These are phyloP conservation scores for Acacia crassicarpa DNA, from an alignment of 306 rosid species.

Conservation along the genomic window DNA sequence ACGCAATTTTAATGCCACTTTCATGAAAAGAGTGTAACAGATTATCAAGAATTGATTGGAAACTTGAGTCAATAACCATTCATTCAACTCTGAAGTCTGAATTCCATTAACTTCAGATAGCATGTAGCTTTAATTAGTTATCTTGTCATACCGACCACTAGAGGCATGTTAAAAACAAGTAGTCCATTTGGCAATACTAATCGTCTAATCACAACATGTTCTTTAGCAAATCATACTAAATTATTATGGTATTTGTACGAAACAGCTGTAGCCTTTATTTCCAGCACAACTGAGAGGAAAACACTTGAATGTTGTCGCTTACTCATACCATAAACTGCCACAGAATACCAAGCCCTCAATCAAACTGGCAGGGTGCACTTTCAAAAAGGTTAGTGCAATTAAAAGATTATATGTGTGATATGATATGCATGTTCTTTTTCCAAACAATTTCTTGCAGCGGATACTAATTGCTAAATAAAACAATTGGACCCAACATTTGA, in stretches of 20 bases:
- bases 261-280: constrained; percentile 6
- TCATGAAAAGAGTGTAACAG: neutral
- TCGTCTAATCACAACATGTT: constrained; percentile 9
- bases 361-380: constrained; percentile 16
- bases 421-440: neutral
- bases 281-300: constrained; percentile 16
- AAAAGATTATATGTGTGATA: neutral
- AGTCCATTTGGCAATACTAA: constrained; percentile 17
- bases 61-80: constrained; percentile 3
- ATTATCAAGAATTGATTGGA: neutral
- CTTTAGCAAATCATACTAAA: neutral
- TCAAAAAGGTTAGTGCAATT: constrained; percentile 13
- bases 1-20: constrained; percentile 7
- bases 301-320: constrained; percentile 6
- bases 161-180: constrained; percentile 3
- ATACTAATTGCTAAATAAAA: neutral
- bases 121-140: constrained; percentile 10
- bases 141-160: neutral
- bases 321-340: constrained; percentile 21
- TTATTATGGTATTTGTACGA: neutral
- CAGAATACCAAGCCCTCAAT: constrained; percentile 1
- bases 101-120: neutral
- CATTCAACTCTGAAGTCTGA: constrained; percentile 21
- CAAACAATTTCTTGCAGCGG: constrained; percentile 10
- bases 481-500: constrained; percentile 26